Conservation (phyloP, 176 grass and related monocot genomes). For the Zizania latifolia region DNA sequence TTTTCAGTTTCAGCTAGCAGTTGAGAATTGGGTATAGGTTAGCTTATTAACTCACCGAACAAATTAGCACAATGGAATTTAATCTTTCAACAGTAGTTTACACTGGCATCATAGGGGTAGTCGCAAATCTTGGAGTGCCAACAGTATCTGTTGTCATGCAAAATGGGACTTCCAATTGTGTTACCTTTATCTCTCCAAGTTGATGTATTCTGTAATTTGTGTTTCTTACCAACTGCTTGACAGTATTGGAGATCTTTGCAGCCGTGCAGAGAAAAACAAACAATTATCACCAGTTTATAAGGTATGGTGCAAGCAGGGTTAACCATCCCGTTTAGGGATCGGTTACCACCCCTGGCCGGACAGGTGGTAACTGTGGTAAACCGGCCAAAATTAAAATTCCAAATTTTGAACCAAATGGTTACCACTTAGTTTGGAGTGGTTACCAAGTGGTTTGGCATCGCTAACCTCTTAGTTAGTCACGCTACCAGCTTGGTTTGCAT, state of each 20-base stretch:
- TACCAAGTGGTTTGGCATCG: no score
- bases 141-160: background rate
- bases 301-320: constrained; percentile 42
- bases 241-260: constrained; percentile 62
- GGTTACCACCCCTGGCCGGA: no score
- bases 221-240: constrained; percentile 7
- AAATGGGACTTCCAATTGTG: background rate
- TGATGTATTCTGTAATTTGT: background rate
- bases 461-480: no score
- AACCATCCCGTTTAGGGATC: no score
- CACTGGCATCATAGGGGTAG: background rate
- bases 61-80: background rate
- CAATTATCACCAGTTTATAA: constrained; percentile 71
- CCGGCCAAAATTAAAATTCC: no score
- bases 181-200: background rate
- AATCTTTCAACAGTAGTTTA: constrained; percentile 2
- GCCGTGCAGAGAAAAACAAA: constrained; percentile 41
- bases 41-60: background rate
- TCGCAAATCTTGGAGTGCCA: background rate
- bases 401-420: no score
- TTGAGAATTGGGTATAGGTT: background rate
- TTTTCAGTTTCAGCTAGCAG: background rate
- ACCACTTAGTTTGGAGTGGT: no score
- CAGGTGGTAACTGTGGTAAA: no score
- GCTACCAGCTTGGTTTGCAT: no score